Conservation (phyloP, 345 rosid species). For the Turritis glabra region DNA sequence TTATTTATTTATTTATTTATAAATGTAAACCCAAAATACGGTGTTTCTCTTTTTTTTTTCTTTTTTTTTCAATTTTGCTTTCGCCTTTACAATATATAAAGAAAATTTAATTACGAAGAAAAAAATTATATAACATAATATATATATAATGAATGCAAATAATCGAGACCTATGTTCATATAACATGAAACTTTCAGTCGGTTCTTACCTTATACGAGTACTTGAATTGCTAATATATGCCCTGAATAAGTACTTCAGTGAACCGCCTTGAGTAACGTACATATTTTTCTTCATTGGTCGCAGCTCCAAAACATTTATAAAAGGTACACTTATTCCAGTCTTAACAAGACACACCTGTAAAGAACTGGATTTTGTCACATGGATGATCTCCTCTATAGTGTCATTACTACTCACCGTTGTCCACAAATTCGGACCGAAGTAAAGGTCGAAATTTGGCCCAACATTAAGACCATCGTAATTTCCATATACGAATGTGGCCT, state of each 20-base stretch:
- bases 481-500: conserved; percentile 33
- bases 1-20: too few species aligned
- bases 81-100: too few species aligned
- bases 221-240: conserved; percentile 8
- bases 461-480: conserved; percentile 32
- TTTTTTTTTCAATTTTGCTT: too few species aligned
- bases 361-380: conserved; percentile 15
- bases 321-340: conserved; percentile 36
- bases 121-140: too few species aligned
- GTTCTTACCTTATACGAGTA: conserved; percentile 19
- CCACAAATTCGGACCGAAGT: conserved; percentile 37
- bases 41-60: too few species aligned
- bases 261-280: conserved; percentile 33
- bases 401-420: conserved; percentile 19
- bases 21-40: too few species aligned
- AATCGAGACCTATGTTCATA: background rate
- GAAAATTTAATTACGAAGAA: too few species aligned
- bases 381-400: conserved; percentile 27
- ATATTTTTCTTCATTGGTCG: conserved; percentile 27
- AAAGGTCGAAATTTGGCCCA: conserved; percentile 31
- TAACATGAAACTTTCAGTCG: background rate
- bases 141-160: background rate
- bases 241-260: conserved; percentile 26
- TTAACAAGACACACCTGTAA: conserved; percentile 37
- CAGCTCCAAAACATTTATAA: conserved; percentile 30